phyloP scores from a whole-genome alignment of 352 stramenopile genomes.

The Phytophthora niederhauseri region DNA sequence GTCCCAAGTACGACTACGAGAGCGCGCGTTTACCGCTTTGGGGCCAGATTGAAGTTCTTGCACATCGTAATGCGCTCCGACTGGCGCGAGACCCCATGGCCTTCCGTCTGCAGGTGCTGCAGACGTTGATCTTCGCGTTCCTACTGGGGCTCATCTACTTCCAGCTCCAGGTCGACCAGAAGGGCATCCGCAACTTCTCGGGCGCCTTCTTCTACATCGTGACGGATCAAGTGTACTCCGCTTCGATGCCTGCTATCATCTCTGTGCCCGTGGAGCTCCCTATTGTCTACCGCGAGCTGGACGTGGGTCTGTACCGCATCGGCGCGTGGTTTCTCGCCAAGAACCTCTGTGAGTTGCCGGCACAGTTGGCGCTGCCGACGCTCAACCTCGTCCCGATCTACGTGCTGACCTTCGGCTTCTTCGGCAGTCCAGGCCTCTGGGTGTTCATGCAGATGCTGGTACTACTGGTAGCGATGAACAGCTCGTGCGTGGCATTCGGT shows the following conservation, averaged over 20 bases:
- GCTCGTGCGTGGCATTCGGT: slow-evolving; percentile 42
- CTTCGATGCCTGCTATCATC: slow-evolving; percentile 44
- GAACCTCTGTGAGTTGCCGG: slow-evolving; percentile 44
- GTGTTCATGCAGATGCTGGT: slow-evolving; percentile 41
- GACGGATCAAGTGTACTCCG: slow-evolving; percentile 45
- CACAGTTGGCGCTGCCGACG: slow-evolving; percentile 39
- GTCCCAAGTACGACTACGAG: slow-evolving; percentile 12
- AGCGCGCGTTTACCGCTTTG: slow-evolving; percentile 21
- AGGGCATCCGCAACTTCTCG: slow-evolving; percentile 45
- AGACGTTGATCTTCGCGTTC: slow-evolving; percentile 45
- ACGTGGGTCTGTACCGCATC: slow-evolving; percentile 43
- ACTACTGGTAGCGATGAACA: slow-evolving; percentile 41
- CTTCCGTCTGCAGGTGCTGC: slow-evolving; percentile 33
- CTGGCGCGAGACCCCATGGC: slow-evolving; percentile 38
- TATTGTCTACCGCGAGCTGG: slow-evolving; percentile 44
- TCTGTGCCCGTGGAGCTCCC: slow-evolving; percentile 46
- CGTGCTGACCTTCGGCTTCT: slow-evolving; percentile 39
- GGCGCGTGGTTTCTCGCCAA: slow-evolving; percentile 49
- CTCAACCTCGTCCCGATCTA: slow-evolving; percentile 44
- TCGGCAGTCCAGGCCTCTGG: slow-evolving; percentile 18
- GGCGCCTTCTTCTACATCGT: slow-evolving; percentile 56
- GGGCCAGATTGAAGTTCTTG: slow-evolving; percentile 43
- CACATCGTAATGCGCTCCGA: slow-evolving; percentile 41
- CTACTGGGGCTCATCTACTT: slow-evolving; percentile 53
- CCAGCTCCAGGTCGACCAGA: slow-evolving; percentile 43